These are phyloP conservation scores for Trichoderma parareesei DNA, from an alignment of 495 filamentous ascomycete genomes.

Conservation along the genomic window DNA sequence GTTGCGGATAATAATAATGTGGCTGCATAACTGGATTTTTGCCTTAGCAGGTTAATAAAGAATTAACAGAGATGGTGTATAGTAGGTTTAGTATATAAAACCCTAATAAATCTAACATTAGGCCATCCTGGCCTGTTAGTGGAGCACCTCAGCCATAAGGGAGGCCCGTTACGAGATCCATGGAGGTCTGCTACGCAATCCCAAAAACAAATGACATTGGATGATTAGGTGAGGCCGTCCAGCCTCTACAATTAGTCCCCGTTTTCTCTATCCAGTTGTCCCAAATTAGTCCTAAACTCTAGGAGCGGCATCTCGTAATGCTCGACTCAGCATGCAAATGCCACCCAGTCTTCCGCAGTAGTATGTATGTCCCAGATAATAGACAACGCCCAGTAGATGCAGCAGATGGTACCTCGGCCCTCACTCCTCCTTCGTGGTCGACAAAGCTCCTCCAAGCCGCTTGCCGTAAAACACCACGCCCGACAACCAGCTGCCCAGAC, in stretches of 20 bases:
- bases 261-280: constrained; percentile 4
- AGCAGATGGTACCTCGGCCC: neutral
- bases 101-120: no score
- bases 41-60: no score
- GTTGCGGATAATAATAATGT: no score
- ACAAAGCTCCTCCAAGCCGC: constrained; percentile 20
- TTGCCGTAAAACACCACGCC: constrained; percentile 32
- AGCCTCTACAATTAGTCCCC: neutral
- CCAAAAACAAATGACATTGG: neutral
- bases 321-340: neutral
- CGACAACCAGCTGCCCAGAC: constrained; percentile 28
- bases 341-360: neutral
- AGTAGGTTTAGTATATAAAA: no score
- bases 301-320: neutral
- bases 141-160: no score
- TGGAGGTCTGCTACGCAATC: no score
- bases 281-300: neutral
- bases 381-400: neutral
- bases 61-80: no score
- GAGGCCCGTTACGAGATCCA: no score
- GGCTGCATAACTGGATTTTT: no score
- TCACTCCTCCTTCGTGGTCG: neutral
- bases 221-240: neutral
- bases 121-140: no score
- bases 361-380: neutral